phyloP scores from a whole-genome alignment of 2,329 filamentous ascomycete species.

The Immersiporthe knoxdaviesiana region DNA sequence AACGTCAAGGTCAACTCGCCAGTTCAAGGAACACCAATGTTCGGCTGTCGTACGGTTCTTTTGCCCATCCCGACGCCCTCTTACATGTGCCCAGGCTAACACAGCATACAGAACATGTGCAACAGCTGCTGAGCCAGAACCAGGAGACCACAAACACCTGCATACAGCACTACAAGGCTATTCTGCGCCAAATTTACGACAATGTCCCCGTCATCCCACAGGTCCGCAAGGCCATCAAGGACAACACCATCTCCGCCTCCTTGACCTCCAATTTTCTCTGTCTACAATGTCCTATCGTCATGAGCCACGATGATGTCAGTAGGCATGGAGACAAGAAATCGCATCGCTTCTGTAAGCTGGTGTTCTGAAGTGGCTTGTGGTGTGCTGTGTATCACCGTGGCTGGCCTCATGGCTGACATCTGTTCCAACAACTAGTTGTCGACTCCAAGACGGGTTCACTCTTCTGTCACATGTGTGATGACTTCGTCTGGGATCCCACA shows the following conservation, averaged over 20 bases:
- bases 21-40: conserved; percentile 61
- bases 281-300: conserved; percentile 71
- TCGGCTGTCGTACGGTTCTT: conserved; percentile 64
- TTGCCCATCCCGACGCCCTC: conserved; percentile 22
- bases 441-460: conserved; percentile 76
- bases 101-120: conserved; percentile 66
- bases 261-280: conserved; percentile 73
- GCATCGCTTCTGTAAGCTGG: conserved; percentile 72
- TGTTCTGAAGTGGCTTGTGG: not conserved
- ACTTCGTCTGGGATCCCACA: conserved; percentile 81
- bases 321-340: conserved; percentile 70
- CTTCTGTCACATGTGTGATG: conserved; percentile 81
- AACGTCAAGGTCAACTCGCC: conserved; percentile 64
- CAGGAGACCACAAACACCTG: conserved; percentile 70
- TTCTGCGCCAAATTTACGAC: conserved; percentile 73
- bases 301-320: conserved; percentile 66
- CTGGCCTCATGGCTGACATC: conserved; percentile 34
- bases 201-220: conserved; percentile 66
- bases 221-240: conserved; percentile 63
- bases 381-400: not conserved
- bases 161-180: conserved; percentile 71
- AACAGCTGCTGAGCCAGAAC: conserved; percentile 64
- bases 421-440: conserved; percentile 58
- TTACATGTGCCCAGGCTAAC: conserved; percentile 36
- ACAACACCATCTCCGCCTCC: conserved; percentile 57